Evolutionary conservation across 1,284 basidiomycete genomes (phyloP).

Genomic region (Ceratorhiza oryzae-sativae): DNA sequence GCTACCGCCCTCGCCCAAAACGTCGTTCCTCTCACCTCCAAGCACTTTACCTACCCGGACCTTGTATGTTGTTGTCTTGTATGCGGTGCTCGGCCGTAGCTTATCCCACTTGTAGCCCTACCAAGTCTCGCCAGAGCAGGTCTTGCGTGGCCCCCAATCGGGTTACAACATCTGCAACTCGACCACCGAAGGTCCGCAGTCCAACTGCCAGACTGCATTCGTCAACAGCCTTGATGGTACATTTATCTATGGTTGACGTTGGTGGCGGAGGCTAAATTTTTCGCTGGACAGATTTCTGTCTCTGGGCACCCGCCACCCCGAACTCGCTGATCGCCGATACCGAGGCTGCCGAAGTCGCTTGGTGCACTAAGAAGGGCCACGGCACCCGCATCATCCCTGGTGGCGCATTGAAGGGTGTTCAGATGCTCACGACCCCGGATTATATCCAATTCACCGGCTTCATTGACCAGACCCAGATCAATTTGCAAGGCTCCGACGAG

Average conservation of each 20-base stretch:
- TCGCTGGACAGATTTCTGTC: slow-evolving; percentile 44
- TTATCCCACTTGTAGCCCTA: slow-evolving; percentile 26
- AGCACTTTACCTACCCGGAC: slow-evolving; percentile 26
- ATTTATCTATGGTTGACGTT: neutral
- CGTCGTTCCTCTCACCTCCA: slow-evolving; percentile 15
- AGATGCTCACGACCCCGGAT: slow-evolving; percentile 49
- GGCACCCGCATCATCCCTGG: slow-evolving; percentile 48
- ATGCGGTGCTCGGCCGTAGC: neutral
- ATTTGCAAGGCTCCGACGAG: slow-evolving; percentile 46
- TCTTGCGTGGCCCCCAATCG: slow-evolving; percentile 40
- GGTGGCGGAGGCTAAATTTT: slow-evolving; percentile 2
- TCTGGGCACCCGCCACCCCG: slow-evolving; percentile 46
- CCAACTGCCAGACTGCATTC: slow-evolving; percentile 48
- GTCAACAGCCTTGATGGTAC: slow-evolving; percentile 36
- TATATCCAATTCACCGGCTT: slow-evolving; percentile 49
- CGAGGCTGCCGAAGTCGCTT: slow-evolving; percentile 53
- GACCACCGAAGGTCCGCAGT: slow-evolving; percentile 47
- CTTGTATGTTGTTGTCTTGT: neutral
- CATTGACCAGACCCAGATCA: slow-evolving; percentile 47
- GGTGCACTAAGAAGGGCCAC: slow-evolving; percentile 51
- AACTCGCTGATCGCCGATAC: slow-evolving; percentile 51
- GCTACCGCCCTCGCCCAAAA: slow-evolving; percentile 27
- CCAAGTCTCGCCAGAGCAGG: slow-evolving; percentile 38
- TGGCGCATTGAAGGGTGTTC: slow-evolving; percentile 47
- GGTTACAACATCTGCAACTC: slow-evolving; percentile 50